Conservation (phyloP, 495 filamentous ascomycete species). For the Lentithecium fluviatile region DNA sequence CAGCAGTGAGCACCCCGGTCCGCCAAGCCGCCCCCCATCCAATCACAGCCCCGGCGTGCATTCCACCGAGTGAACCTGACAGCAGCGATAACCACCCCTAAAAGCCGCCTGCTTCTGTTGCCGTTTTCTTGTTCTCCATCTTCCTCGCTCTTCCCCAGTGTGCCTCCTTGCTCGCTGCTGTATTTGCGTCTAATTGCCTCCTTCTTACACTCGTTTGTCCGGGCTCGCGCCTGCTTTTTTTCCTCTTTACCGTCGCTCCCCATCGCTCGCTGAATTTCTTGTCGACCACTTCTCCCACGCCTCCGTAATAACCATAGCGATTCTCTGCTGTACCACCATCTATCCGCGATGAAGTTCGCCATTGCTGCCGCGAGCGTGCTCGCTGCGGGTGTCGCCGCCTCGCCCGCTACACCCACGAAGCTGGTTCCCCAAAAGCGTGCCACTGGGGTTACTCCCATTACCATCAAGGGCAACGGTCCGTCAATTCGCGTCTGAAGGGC, state of each 20-base stretch:
- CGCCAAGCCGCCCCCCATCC: too few species aligned
- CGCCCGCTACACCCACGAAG: slow-evolving; percentile 30
- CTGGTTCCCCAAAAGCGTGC: too few species aligned
- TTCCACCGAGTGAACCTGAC: neutral
- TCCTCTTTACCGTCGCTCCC: slow-evolving; percentile 13
- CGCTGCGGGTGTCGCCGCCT: slow-evolving; percentile 26
- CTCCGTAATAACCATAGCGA: neutral
- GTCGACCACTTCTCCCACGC: neutral
- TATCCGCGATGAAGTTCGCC: slow-evolving; percentile 38
- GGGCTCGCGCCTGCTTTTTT: slow-evolving; percentile 7
- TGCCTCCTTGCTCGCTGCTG: neutral
- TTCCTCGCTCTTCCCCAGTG: neutral
- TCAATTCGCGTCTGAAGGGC: neutral
- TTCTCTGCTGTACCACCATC: neutral
- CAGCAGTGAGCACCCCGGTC: too few species aligned
- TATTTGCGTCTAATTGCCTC: slow-evolving; percentile 10
- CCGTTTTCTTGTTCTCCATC: slow-evolving; percentile 9
- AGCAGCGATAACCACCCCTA: neutral
- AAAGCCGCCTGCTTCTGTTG: slow-evolving; percentile 3
- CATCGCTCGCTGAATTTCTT: neutral
- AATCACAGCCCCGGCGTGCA: slow-evolving; percentile 16
- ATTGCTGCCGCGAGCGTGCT: slow-evolving; percentile 36
- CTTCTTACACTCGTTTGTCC: slow-evolving; percentile 30
- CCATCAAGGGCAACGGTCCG: slow-evolving; percentile 26
- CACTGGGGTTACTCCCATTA: slow-evolving; percentile 24